phyloP scores from a whole-genome alignment of 1,284 basidiomycete species.

The Apiotrichum brassicae region DNA sequence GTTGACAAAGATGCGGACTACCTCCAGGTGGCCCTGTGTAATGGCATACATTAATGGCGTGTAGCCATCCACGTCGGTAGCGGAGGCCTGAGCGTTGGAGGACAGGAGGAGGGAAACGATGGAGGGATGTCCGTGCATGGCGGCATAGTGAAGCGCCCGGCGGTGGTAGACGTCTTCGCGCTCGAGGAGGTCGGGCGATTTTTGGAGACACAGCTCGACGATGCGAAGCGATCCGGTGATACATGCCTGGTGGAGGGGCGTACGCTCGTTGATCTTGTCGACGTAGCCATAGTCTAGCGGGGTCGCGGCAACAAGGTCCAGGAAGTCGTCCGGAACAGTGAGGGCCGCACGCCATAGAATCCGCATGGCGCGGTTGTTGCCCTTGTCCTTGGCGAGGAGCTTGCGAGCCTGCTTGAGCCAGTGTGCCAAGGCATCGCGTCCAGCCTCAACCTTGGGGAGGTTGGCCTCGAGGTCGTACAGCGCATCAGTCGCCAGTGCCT shows the following conservation, averaged over 20 bases:
- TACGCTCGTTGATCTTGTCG: slow-evolving; percentile 95
- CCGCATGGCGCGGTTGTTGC: slow-evolving; percentile 54
- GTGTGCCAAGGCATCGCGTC: slow-evolving; percentile 56
- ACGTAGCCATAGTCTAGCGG: slow-evolving; percentile 85
- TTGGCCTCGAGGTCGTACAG: slow-evolving; percentile 83
- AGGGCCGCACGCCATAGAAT: slow-evolving; percentile 87
- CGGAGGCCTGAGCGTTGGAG: slow-evolving; percentile 59
- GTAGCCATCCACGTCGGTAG: slow-evolving; percentile 87
- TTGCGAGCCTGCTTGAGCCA: slow-evolving; percentile 58
- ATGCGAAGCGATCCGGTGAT: slow-evolving; percentile 76
- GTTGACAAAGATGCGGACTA: slow-evolving; percentile 69
- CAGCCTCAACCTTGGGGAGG: slow-evolving; percentile 63
- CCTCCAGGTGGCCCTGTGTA: slow-evolving; percentile 73
- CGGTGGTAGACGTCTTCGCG: slow-evolving; percentile 68
- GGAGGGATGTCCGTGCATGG: slow-evolving; percentile 78
- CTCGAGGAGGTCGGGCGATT: slow-evolving; percentile 40
- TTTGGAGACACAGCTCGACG: slow-evolving; percentile 72
- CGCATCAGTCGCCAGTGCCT: slow-evolving; percentile 55
- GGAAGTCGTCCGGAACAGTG: slow-evolving; percentile 64
- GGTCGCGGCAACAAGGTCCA: slow-evolving; percentile 69
- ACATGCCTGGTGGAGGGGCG: slow-evolving; percentile 88
- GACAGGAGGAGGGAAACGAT: slow-evolving; percentile 73
- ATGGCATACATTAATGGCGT: slow-evolving; percentile 90
- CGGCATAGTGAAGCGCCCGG: slow-evolving; percentile 89
- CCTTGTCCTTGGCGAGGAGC: slow-evolving; percentile 35